Evolutionary conservation across 345 rosid species (phyloP).

Genomic region (Camelina neglecta): DNA sequence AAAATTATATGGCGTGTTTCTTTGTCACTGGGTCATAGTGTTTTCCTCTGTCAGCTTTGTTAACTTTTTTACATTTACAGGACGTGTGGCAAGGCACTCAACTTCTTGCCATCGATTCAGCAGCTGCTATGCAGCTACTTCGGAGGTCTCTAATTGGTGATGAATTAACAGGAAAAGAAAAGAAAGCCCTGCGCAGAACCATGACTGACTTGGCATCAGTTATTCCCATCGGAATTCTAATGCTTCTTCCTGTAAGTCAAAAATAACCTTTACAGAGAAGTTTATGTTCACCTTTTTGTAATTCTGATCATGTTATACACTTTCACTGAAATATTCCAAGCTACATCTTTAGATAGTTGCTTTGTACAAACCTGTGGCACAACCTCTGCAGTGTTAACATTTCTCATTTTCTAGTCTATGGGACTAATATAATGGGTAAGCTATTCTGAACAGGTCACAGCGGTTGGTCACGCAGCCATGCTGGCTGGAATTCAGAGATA

Average conservation of each 20-base stretch:
- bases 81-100: conserved; percentile 98
- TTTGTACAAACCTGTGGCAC: conserved; percentile 21
- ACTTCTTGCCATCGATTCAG: conserved; percentile 91
- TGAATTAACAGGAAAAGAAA: conserved; percentile 85
- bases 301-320: conserved; percentile 3
- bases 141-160: conserved; percentile 79
- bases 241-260: conserved; percentile 97
- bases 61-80: conserved; percentile 48
- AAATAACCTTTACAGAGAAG: conserved; percentile 11
- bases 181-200: conserved; percentile 80
- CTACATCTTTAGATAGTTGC: conserved; percentile 22
- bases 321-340: conserved; percentile 1
- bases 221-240: conserved; percentile 85
- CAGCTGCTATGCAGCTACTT: conserved; percentile 75
- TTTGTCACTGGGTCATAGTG: not conserved
- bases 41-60: conserved; percentile 25
- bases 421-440: conserved; percentile 13
- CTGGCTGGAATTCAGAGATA: conserved; percentile 96
- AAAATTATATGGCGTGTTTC: not conserved
- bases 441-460: conserved; percentile 72
- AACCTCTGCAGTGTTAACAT: conserved; percentile 24
- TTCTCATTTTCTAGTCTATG: not conserved
- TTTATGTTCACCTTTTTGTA: conserved; percentile 5
- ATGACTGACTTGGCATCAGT: conserved; percentile 96
- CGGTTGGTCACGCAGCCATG: conserved; percentile 97